Evolutionary conservation across 176 grass and related monocot genomes (phyloP).

Genomic region (Aegilops longissima): DNA sequence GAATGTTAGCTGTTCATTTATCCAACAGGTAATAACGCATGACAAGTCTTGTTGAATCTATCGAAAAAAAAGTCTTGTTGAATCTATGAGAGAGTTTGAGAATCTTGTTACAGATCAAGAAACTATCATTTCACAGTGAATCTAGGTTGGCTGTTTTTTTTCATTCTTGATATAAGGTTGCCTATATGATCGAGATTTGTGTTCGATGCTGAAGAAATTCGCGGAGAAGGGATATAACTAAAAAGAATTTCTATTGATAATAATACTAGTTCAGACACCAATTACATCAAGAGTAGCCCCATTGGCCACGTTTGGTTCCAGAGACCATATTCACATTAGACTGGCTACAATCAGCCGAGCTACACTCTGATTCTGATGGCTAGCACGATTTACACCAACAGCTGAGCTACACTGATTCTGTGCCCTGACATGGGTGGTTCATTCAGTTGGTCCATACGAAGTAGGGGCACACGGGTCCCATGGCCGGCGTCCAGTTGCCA

Average conservation of each 20-base stretch:
- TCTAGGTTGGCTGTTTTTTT: constrained; percentile 32
- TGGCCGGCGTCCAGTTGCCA: constrained; percentile 52
- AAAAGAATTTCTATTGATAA: no score
- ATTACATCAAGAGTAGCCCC: background rate
- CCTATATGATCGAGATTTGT: no score
- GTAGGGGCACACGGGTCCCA: constrained; percentile 36
- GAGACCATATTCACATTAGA: background rate
- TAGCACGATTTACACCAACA: background rate
- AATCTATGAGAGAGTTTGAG: constrained; percentile 37
- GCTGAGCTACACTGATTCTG: background rate
- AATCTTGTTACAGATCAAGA: constrained; percentile 28
- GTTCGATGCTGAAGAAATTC: background rate
- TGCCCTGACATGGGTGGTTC: no score
- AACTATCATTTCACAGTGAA: constrained; percentile 31
- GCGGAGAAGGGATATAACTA: background rate
- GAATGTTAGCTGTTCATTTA: no score
- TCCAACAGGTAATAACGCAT: background rate
- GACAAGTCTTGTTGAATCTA: background rate
- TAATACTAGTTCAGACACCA: background rate
- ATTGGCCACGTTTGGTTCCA: background rate
- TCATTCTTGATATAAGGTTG: no score
- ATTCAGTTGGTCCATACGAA: constrained; percentile 35
- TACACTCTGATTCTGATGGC: background rate
- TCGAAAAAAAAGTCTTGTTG: background rate
- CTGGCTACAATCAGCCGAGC: background rate